Conservation (phyloP, 2,329 filamentous ascomycete species). For the Talaromyces sp. region DNA sequence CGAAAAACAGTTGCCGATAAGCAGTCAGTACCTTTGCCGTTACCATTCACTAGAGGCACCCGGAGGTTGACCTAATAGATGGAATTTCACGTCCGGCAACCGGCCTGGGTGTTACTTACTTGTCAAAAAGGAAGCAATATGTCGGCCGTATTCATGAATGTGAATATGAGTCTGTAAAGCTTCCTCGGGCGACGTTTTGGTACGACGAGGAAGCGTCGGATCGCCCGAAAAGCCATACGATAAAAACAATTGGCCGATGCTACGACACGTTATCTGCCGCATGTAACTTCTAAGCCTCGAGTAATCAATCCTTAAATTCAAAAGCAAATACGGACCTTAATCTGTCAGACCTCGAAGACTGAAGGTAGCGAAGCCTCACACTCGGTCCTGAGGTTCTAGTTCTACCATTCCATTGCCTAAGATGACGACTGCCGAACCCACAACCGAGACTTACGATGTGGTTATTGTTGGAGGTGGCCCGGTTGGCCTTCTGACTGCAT, state of each 20-base stretch:
- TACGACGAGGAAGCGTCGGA: background rate
- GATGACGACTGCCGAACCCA: background rate
- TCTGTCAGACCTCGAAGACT: background rate
- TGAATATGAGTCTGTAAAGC: background rate
- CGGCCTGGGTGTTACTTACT: background rate
- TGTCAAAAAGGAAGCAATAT: background rate
- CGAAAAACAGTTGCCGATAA: background rate
- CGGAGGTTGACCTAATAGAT: background rate
- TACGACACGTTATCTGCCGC: background rate
- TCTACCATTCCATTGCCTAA: background rate
- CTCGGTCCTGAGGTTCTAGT: background rate
- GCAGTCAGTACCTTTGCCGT: background rate
- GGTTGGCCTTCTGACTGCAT: slow-evolving; percentile 41
- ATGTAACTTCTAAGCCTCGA: background rate
- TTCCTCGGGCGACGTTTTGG: background rate
- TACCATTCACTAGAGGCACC: background rate
- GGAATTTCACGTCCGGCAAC: background rate
- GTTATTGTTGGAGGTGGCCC: slow-evolving; percentile 47
- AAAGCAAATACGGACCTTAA: background rate
- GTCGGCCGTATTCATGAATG: background rate
- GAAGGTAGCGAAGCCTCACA: background rate
- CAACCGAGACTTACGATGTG: slow-evolving; percentile 25
- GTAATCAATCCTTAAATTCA: background rate
- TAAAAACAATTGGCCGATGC: background rate
- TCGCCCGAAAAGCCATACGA: background rate